These are phyloP conservation scores for Macrophomina tecta DNA, from an alignment of 2,329 filamentous ascomycete genomes.

Conservation along the genomic window DNA sequence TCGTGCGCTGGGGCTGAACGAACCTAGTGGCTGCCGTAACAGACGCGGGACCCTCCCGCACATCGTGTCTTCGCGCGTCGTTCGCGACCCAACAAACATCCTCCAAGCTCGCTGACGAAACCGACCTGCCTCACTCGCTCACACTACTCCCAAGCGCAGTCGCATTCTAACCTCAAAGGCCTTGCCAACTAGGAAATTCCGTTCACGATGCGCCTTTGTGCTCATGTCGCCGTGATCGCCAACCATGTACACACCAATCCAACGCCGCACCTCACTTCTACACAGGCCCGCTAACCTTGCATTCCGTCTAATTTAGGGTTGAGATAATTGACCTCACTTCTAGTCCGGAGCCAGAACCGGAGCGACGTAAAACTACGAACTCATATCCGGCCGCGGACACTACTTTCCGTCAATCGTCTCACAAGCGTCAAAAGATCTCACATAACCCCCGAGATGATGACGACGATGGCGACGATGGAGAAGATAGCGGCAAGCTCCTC, in stretches of 20 bases:
- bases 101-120: not conserved
- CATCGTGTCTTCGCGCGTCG: conserved; percentile 4
- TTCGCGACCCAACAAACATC: not conserved
- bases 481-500: not conserved
- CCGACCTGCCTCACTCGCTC: not conserved
- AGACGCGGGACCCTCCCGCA: not conserved
- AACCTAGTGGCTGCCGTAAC: not conserved
- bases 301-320: not conserved
- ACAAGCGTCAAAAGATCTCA: conserved; percentile 4
- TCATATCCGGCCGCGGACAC: not conserved
- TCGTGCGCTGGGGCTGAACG: not conserved
- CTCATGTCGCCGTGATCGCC: not conserved
- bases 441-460: not conserved
- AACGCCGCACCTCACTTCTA: not conserved
- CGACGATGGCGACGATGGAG: not conserved
- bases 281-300: not conserved
- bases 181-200: not conserved
- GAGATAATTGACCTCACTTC: conserved; percentile 9
- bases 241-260: not conserved
- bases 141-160: not conserved
- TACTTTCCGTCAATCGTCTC: not conserved
- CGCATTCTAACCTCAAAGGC: not conserved
- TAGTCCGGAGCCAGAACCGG: not conserved
- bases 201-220: not conserved
- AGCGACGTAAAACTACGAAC: not conserved